Evolutionary conservation across 495 filamentous ascomycete genomes (phyloP), one percentile per base, ranked within the genome.

Genomic region (Aspergillus sclerotioniger): DNA sequence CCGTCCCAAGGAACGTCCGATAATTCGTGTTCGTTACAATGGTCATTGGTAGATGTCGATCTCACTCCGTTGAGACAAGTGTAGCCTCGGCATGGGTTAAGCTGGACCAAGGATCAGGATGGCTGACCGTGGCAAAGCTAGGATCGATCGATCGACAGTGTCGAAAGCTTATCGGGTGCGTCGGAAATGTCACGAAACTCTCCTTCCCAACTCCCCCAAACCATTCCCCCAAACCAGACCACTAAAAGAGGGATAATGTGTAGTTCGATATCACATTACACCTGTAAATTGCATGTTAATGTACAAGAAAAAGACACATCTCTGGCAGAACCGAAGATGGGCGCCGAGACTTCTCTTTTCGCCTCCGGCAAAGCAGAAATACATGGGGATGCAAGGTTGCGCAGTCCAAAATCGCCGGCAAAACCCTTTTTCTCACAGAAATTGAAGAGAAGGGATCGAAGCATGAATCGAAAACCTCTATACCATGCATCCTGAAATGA

Each of bases 401-500:
- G 63, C 61, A 63, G 67, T 59, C 66, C 67, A 69, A 69, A 62
- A 59, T 60, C 62, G 59, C 67, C 66, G 61, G 62, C 60, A 65
- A 64, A 71, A 66, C 57, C 65, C 60, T 69, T 61, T 66, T 68
- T 65, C 71, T 60, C 58, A 60, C 65, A 60, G 62, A 55, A 55
- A 63, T 58, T 68, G 43, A 54, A 70, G 64, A 71, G 67, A 58
- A 56, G 61, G 52, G 65, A 59, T 62, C 60, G 58, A 63, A 66
- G 51, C 58, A 61, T 50, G 61, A 58, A 51, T 52, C 45, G 39
- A 64, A 64, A 69, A 72, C 60, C 71, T 76, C 70, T 76, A 76
- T 76, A 70, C 66, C 61, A 73, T 73, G 73, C 69, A 65, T 67
- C 73, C 72, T 65, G 67, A 71, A 53, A 69, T 68, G 65, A 62